Evolutionary conservation across 768 basidiomycete genomes (phyloP).

Genomic region (Auriscalpium vulgare): DNA sequence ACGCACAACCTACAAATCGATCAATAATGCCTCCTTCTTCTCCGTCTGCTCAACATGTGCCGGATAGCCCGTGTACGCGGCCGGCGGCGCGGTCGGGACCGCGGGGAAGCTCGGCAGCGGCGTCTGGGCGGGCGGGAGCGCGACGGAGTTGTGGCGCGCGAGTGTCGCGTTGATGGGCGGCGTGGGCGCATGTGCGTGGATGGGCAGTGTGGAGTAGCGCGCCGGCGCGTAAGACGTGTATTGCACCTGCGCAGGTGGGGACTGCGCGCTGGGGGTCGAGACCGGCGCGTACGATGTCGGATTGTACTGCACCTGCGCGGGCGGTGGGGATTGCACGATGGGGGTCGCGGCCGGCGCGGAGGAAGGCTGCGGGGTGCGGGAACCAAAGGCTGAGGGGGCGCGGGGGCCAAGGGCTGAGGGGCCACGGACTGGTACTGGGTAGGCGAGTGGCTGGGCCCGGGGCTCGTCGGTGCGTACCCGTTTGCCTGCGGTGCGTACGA

Average conservation of each 20-base stretch:
- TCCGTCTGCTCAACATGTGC: constrained; percentile 9
- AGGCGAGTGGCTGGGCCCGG: constrained; percentile 3
- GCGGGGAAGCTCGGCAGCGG: constrained; percentile 13
- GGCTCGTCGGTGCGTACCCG: neutral
- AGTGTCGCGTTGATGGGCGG: constrained; percentile 10
- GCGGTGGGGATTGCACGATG: neutral
- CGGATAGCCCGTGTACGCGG: constrained; percentile 3
- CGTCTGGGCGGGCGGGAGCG: constrained; percentile 10
- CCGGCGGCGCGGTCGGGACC: constrained; percentile 12
- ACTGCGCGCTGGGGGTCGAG: neutral
- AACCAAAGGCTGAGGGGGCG: neutral
- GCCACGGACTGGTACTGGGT: constrained; percentile 21
- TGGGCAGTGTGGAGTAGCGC: neutral
- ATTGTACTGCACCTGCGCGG: constrained; percentile 17
- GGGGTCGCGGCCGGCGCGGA: neutral
- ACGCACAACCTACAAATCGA: constrained; percentile 7
- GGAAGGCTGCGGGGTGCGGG: neutral
- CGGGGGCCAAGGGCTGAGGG: neutral
- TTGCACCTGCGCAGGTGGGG: constrained; percentile 8
- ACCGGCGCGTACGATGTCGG: constrained; percentile 22
- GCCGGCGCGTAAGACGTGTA: neutral
- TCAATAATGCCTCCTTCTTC: constrained; percentile 16
- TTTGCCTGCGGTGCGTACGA: constrained; percentile 1
- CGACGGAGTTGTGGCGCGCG: constrained; percentile 10
- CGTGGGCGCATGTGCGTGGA: constrained; percentile 12